Percentiles rank a stretch among this genome's conserved stretches.
Evolutionary conservation across 345 rosid species (phyloP).

Genomic region (Sapria himalayana): DNA sequence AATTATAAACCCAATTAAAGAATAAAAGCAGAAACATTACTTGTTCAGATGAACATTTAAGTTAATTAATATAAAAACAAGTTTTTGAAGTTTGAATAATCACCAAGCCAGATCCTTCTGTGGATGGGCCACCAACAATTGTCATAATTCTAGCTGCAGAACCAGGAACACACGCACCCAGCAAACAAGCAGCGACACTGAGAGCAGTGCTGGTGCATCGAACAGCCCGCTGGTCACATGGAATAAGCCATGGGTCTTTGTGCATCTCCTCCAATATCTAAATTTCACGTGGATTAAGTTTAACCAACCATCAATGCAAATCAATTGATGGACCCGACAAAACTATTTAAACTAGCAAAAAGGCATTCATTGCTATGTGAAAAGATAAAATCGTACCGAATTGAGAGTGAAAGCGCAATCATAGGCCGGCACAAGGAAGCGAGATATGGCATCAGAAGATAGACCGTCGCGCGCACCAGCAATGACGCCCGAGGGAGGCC

Average conservation of each 20-base stretch:
- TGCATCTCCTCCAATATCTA: conserved; percentile 77
- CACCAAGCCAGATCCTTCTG: conserved; percentile 76
- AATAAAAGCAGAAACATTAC: not conserved
- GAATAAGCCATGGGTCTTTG: conserved; percentile 65
- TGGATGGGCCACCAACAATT: conserved; percentile 84
- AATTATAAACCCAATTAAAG: not conserved
- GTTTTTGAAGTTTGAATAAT: too few relatives aligned
- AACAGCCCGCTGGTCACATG: conserved; percentile 48
- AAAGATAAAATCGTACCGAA: conserved; percentile 22
- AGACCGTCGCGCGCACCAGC: conserved; percentile 80
- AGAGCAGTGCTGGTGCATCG: conserved; percentile 90
- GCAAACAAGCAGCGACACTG: conserved; percentile 59
- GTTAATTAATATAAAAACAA: not conserved
- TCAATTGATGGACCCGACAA: not conserved
- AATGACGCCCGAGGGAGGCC: conserved; percentile 59
- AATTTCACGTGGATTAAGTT: too few relatives aligned
- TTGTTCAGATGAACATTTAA: not conserved
- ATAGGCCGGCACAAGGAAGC: conserved; percentile 72
- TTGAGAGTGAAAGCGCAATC: conserved; percentile 73
- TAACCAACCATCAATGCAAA: not conserved
- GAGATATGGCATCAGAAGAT: conserved; percentile 64
- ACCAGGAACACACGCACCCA: conserved; percentile 93
- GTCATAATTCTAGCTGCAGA: conserved; percentile 93
- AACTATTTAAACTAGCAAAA: not conserved
- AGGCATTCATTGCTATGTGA: not conserved